A percentile compares a stretch with the other conserved stretches of the same genome.
Conservation (phyloP, 345 rosid genomes). For the Erucastrum elatum region DNA sequence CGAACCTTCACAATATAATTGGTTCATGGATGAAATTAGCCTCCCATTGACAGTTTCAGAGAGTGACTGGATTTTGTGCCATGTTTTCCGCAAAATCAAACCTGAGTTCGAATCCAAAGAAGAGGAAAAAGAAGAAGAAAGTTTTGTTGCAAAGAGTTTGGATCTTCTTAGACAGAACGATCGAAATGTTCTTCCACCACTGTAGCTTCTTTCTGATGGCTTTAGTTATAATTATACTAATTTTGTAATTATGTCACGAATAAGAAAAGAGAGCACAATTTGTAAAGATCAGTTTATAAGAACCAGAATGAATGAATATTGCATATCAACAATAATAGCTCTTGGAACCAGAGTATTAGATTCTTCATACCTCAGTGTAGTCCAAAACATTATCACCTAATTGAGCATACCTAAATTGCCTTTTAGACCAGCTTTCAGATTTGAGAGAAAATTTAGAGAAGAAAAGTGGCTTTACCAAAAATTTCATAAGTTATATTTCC, state of each 20-base stretch:
- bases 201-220: not conserved
- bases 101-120: not conserved
- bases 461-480: too few species aligned
- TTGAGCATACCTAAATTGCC: not conserved
- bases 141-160: not conserved
- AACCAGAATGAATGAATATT: constrained; percentile 14
- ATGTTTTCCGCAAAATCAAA: constrained; percentile 6
- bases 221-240: not conserved
- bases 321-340: constrained; percentile 2
- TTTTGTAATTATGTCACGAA: not conserved
- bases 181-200: constrained; percentile 13
- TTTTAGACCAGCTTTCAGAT: too few species aligned
- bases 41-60: constrained; percentile 18
- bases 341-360: constrained; percentile 22
- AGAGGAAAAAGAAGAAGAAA: not conserved
- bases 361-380: constrained; percentile 9
- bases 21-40: constrained; percentile 37
- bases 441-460: too few species aligned
- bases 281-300: not conserved
- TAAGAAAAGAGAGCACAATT: not conserved
- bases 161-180: not conserved
- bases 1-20: constrained; percentile 6
- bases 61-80: constrained; percentile 24
- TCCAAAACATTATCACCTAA: constrained; percentile 11
- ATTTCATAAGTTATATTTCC: too few species aligned